phyloP scores from a whole-genome alignment of 2,329 filamentous ascomycete species.

The Pseudofabraea citricarpa region DNA sequence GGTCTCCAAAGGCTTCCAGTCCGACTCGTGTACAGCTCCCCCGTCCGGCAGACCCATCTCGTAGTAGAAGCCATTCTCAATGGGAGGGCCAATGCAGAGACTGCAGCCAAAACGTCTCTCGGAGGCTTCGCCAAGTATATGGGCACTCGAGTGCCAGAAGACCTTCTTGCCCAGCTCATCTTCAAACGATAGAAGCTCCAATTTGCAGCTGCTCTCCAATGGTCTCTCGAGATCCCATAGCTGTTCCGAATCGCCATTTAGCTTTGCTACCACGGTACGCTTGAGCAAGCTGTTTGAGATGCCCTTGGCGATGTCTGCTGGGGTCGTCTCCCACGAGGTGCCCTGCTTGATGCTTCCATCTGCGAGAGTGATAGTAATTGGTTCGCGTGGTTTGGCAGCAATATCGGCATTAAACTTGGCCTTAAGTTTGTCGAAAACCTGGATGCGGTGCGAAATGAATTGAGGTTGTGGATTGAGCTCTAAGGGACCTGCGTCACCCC shows the following conservation, averaged over 20 bases:
- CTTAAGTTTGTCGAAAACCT: conserved; percentile 86
- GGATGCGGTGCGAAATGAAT: conserved; percentile 78
- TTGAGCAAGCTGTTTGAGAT: conserved; percentile 84
- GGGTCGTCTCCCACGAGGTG: conserved; percentile 89
- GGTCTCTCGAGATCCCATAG: conserved; percentile 93
- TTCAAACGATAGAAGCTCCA: conserved; percentile 83
- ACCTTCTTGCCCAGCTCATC: conserved; percentile 73
- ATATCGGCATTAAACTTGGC: conserved; percentile 76
- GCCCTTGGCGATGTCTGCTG: conserved; percentile 68
- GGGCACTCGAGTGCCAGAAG: conserved; percentile 96
- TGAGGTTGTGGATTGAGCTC: conserved; percentile 57
- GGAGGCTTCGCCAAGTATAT: conserved; percentile 91
- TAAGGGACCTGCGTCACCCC: conserved; percentile 34
- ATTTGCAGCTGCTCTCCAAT: conserved; percentile 78
- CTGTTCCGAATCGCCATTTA: conserved; percentile 66
- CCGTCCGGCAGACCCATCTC: conserved; percentile 83
- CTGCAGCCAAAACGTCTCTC: conserved; percentile 88
- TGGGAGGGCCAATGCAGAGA: conserved; percentile 89
- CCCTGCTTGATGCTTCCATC: conserved; percentile 69
- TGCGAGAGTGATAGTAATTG: conserved; percentile 69
- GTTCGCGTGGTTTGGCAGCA: conserved; percentile 63
- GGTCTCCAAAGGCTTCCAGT: conserved; percentile 81
- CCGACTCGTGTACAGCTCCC: conserved; percentile 63
- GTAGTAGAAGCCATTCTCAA: conserved; percentile 92
- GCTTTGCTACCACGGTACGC: conserved; percentile 79